Evolutionary conservation across 352 stramenopile species (phyloP).

Genomic region (Pythium phragmitis): DNA sequence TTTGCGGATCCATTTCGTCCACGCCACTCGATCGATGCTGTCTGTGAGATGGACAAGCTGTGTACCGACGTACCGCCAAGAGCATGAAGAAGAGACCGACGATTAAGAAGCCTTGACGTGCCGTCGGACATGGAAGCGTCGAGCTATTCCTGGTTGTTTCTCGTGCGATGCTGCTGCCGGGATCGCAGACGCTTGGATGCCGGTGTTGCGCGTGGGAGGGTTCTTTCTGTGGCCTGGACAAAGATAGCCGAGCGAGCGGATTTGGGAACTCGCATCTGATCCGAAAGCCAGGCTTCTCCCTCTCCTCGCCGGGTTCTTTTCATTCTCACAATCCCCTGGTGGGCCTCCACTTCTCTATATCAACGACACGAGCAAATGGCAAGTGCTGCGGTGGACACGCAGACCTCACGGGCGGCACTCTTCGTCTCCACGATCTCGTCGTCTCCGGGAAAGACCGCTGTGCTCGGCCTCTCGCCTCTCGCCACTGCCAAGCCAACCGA

Average conservation of each 20-base stretch:
- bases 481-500: constrained; percentile 10
- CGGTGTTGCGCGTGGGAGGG: neutral
- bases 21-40: constrained; percentile 25
- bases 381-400: constrained; percentile 3
- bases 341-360: neutral
- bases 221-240: neutral
- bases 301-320: neutral
- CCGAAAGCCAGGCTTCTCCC: neutral
- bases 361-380: neutral
- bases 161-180: too few species aligned
- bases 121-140: too few species aligned
- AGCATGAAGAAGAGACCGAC: neutral
- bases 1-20: constrained; percentile 48
- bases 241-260: constrained; percentile 11
- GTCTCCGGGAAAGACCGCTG: constrained; percentile 7
- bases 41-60: constrained; percentile 17
- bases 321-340: constrained; percentile 9
- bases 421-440: neutral
- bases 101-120: neutral
- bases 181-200: constrained; percentile 12
- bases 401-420: neutral
- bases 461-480: constrained; percentile 9
- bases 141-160: too few species aligned
- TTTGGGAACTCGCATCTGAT: constrained; percentile 5
- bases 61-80: neutral